phyloP scores from a whole-genome alignment of 768 basidiomycete species.

The Podaxis carcinomalis region DNA sequence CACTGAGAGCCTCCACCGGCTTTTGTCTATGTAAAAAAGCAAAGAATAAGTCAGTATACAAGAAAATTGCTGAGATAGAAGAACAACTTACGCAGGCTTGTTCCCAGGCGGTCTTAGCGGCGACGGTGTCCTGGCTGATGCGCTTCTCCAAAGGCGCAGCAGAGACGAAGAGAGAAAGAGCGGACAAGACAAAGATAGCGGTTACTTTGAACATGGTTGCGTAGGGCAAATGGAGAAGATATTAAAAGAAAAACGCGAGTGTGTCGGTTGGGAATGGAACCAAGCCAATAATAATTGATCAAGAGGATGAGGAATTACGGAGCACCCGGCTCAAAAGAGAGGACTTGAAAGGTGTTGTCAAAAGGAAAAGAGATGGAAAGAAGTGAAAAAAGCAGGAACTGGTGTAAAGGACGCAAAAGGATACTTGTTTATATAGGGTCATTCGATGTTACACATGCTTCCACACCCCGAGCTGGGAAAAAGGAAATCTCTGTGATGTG shows the following conservation, averaged over 20 bases:
- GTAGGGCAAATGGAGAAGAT: constrained; percentile 9
- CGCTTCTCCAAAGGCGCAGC: constrained; percentile 38
- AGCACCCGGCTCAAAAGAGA: constrained; percentile 26
- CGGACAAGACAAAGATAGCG: constrained; percentile 25
- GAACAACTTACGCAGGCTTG: constrained; percentile 44
- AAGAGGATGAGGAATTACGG: constrained; percentile 9
- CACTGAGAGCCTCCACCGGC: constrained; percentile 57
- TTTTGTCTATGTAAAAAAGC: constrained; percentile 29
- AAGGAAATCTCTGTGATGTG: background rate
- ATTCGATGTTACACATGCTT: background rate
- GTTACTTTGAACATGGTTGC: constrained; percentile 24
- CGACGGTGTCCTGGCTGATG: constrained; percentile 44
- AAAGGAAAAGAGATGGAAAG: constrained; percentile 7
- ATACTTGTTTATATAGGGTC: background rate
- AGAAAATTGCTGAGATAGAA: background rate
- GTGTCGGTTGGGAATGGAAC: constrained; percentile 8
- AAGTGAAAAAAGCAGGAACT: constrained; percentile 2
- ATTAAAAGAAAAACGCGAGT: constrained; percentile 11
- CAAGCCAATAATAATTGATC: constrained; percentile 5
- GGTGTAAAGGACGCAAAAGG: background rate
- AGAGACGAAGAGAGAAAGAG: constrained; percentile 24
- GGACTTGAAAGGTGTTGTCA: constrained; percentile 9
- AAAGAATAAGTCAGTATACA: background rate
- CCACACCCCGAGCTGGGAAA: background rate
- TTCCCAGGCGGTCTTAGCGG: constrained; percentile 46